A percentile compares a stretch with the other conserved stretches of the same genome.
phyloP scores from a whole-genome alignment of 2,329 filamentous ascomycete genomes.

The Trichoderma sp. region DNA sequence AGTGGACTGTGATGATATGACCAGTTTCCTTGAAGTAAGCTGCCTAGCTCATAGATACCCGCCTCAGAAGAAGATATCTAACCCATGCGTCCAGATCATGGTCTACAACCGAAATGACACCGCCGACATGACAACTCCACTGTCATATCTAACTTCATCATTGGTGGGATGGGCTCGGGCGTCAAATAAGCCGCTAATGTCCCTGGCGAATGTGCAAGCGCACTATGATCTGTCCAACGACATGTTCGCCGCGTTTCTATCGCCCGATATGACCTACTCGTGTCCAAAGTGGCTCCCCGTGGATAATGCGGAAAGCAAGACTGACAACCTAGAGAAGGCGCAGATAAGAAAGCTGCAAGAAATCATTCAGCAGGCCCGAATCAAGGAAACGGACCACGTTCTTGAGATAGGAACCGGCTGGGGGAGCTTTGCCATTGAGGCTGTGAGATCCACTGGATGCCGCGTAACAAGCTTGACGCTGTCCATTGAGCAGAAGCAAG shows the following conservation, averaged over 20 bases:
- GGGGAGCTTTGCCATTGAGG: constrained; percentile 73
- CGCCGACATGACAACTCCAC: constrained; percentile 63
- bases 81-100: constrained; percentile 56
- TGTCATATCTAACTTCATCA: constrained; percentile 59
- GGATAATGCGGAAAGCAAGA: constrained; percentile 30
- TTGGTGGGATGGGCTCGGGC: constrained; percentile 59
- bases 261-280: constrained; percentile 76
- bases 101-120: constrained; percentile 67
- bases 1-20: constrained; percentile 60
- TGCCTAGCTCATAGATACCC: neutral
- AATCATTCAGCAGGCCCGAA: constrained; percentile 65
- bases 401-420: constrained; percentile 76
- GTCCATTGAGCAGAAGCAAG: constrained; percentile 66
- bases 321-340: constrained; percentile 63
- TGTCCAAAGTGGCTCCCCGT: constrained; percentile 62
- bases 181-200: constrained; percentile 59
- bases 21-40: constrained; percentile 65
- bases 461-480: constrained; percentile 69
- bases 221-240: constrained; percentile 78
- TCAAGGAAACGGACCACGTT: constrained; percentile 67
- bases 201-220: constrained; percentile 66
- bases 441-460: constrained; percentile 66
- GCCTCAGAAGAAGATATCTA: neutral
- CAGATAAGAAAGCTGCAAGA: constrained; percentile 67
- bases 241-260: constrained; percentile 74